phyloP scores from a whole-genome alignment of 495 filamentous ascomycete species.

The Penicillium atrosanguineum region DNA sequence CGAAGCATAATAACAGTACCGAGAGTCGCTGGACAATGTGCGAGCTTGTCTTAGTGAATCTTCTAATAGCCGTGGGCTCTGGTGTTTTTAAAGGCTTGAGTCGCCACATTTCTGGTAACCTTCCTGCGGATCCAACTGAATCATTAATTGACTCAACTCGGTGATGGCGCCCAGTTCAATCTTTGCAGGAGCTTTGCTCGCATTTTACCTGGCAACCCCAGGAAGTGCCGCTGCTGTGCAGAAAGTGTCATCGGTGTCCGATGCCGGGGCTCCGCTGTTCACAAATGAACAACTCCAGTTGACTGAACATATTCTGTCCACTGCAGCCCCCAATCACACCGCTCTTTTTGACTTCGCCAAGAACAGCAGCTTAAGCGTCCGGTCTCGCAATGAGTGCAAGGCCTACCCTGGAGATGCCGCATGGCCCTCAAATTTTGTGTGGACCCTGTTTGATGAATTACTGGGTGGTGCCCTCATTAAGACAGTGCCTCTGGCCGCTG shows the following conservation, averaged over 20 bases:
- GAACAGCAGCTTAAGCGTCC: conserved; percentile 6
- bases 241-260: conserved; percentile 12
- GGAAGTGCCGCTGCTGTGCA: conserved; percentile 11
- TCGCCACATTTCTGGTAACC: too few relatives aligned
- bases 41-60: too few relatives aligned
- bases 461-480: conserved; percentile 54
- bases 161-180: conserved; percentile 13
- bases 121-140: not conserved
- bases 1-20: too few relatives aligned
- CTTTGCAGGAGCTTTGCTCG: conserved; percentile 8
- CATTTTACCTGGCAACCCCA: conserved; percentile 10
- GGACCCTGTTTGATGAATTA: conserved; percentile 44
- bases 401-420: conserved; percentile 45
- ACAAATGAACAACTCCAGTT: conserved; percentile 42
- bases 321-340: conserved; percentile 24
- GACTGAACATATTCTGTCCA: conserved; percentile 36
- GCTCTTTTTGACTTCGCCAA: conserved; percentile 21
- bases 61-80: too few relatives aligned
- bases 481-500: conserved; percentile 52
- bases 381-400: conserved; percentile 39
- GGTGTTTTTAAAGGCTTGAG: too few relatives aligned
- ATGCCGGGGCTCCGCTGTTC: conserved; percentile 30
- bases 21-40: too few relatives aligned
- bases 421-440: conserved; percentile 44
- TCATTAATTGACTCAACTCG: not conserved